Conservation (phyloP, 1,139 yeast species). For the Pichia terricola region DNA sequence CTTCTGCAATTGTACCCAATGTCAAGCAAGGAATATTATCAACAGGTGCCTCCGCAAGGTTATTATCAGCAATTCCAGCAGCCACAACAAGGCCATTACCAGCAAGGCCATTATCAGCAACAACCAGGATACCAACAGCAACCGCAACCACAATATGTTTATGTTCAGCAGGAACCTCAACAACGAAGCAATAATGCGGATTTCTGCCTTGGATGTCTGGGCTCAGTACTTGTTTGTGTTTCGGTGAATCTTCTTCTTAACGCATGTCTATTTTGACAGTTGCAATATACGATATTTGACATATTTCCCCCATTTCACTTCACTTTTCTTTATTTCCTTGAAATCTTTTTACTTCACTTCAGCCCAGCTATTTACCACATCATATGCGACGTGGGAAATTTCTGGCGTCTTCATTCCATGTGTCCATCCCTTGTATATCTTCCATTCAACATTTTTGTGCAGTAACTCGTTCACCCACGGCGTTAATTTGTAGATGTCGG, state of each 20-base stretch:
- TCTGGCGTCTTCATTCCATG: too few species aligned
- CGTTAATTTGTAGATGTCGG: too few species aligned
- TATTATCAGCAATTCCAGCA: constrained; percentile 26
- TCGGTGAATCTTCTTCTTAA: constrained; percentile 5
- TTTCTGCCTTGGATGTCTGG: constrained; percentile 1
- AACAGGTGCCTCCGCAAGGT: constrained; percentile 10
- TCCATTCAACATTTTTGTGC: too few species aligned
- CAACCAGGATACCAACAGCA: not conserved
- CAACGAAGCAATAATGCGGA: constrained; percentile 4
- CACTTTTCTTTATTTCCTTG: too few species aligned
- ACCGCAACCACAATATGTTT: constrained; percentile 5
- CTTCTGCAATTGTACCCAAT: too few species aligned
- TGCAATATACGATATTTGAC: not conserved
- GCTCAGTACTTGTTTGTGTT: constrained; percentile 5
- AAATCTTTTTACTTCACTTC: too few species aligned
- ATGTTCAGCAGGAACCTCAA: constrained; percentile 8
- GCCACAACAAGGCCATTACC: constrained; percentile 34
- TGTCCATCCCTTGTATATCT: too few species aligned
- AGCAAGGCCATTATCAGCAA: constrained; percentile 13
- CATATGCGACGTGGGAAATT: too few species aligned
- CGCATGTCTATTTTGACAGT: constrained; percentile 1
- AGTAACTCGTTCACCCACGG: too few species aligned
- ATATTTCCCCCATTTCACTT: too few species aligned
- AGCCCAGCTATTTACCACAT: too few species aligned
- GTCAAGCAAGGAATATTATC: constrained; percentile 27